Conservation (phyloP, 768 basidiomycete genomes). For the Phlebiopsis gigantea region DNA sequence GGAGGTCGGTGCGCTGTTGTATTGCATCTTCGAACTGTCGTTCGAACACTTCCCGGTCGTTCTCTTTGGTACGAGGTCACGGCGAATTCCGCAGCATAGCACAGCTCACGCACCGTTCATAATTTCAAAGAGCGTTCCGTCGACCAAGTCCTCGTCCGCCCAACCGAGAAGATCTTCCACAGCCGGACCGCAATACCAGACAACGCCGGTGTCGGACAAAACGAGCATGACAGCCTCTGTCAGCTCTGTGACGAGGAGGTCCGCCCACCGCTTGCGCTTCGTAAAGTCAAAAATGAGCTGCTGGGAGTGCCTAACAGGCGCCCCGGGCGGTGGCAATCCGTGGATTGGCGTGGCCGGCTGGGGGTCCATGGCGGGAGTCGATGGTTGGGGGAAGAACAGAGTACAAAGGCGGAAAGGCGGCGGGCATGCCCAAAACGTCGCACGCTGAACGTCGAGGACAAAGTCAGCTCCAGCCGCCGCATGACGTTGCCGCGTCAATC, state of each 20-base stretch:
- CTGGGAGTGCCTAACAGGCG: not conserved
- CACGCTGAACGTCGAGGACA: too few species aligned
- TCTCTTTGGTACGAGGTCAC: constrained; percentile 31
- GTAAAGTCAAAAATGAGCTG: constrained; percentile 65
- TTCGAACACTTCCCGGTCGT: constrained; percentile 47
- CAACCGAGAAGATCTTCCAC: constrained; percentile 74
- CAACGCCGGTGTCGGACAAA: constrained; percentile 53
- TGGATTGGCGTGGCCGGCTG: not conserved
- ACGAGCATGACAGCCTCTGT: constrained; percentile 69
- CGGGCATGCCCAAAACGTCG: not conserved
- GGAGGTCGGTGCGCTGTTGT: constrained; percentile 43
- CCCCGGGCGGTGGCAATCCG: not conserved
- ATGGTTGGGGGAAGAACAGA: not conserved
- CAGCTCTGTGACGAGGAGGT: constrained; percentile 70
- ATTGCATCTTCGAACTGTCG: constrained; percentile 52
- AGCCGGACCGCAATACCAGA: constrained; percentile 66
- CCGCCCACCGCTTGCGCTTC: constrained; percentile 83
- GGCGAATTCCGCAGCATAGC: not conserved
- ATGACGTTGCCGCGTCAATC: too few species aligned
- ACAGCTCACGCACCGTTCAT: constrained; percentile 51
- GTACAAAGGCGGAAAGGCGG: not conserved
- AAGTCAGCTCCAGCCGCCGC: too few species aligned
- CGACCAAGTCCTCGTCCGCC: constrained; percentile 67
- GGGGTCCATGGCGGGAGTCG: not conserved
- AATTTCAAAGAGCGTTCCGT: constrained; percentile 58